Conservation (phyloP, 2,329 filamentous ascomycete genomes). For the Corynespora cassiicola region DNA sequence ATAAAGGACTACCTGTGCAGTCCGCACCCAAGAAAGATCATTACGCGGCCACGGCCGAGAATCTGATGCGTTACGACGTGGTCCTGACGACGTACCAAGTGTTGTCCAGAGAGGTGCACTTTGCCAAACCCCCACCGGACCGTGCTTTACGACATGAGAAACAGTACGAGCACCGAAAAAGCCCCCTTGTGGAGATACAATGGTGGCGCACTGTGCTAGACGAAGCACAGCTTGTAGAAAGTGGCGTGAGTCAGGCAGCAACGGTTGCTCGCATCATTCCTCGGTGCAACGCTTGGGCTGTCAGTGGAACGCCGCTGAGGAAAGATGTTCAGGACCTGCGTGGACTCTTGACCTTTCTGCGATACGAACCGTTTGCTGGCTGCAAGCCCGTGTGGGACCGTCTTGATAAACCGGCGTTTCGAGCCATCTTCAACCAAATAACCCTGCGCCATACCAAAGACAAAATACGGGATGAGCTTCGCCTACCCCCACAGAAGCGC, state of each 20-base stretch:
- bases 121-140: slow-evolving; percentile 72
- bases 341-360: slow-evolving; percentile 81
- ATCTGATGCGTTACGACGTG: slow-evolving; percentile 61
- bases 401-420: slow-evolving; percentile 72
- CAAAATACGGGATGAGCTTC: slow-evolving; percentile 77
- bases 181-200: slow-evolving; percentile 78
- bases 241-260: slow-evolving; percentile 82
- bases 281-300: slow-evolving; percentile 85
- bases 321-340: slow-evolving; percentile 80
- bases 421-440: slow-evolving; percentile 72
- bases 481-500: slow-evolving; percentile 81
- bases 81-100: slow-evolving; percentile 71
- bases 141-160: slow-evolving; percentile 71
- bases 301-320: slow-evolving; percentile 88
- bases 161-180: slow-evolving; percentile 70
- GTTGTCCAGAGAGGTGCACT: slow-evolving; percentile 82
- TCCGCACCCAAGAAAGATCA: slow-evolving; percentile 35
- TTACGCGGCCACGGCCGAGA: slow-evolving; percentile 50
- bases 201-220: slow-evolving; percentile 86
- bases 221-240: slow-evolving; percentile 93
- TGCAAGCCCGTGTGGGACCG: slow-evolving; percentile 71
- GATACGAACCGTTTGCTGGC: slow-evolving; percentile 76
- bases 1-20: slow-evolving; percentile 56
- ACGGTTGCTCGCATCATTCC: slow-evolving; percentile 81
- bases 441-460: slow-evolving; percentile 87